These are phyloP conservation scores for Zizania latifolia DNA, from an alignment of 176 grass and related monocot genomes.

Conservation along the genomic window DNA sequence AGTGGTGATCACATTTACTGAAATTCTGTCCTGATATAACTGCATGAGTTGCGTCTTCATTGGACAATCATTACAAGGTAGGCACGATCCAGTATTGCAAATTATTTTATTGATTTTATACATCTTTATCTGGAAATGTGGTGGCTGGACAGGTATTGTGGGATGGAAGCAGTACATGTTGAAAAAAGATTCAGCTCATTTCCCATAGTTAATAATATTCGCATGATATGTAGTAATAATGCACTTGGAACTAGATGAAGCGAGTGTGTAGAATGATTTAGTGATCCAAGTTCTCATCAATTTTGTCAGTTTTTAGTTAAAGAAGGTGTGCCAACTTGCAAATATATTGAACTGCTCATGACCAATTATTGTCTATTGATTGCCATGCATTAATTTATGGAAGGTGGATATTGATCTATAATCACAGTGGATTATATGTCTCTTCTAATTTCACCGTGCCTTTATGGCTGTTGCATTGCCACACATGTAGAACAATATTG, in stretches of 20 bases:
- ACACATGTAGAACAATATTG: not conserved
- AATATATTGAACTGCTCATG: not conserved
- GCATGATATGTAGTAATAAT: conserved; percentile 8
- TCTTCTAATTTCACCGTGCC: not conserved
- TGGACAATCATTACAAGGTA: not conserved
- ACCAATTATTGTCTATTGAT: conserved; percentile 26
- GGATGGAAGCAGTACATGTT: not conserved
- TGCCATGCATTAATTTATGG: conserved; percentile 11
- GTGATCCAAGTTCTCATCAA: not conserved
- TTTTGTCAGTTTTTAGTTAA: not conserved
- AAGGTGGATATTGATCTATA: conserved; percentile 24
- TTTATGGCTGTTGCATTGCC: conserved; percentile 1
- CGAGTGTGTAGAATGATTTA: not conserved
- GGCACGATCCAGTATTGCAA: no score
- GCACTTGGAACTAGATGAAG: not conserved
- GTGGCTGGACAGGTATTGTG: not conserved
- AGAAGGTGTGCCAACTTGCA: not conserved
- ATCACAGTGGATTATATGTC: not conserved
- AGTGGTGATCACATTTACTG: not conserved
- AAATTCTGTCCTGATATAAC: not conserved
- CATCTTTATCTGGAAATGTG: not conserved
- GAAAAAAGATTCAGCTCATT: not conserved
- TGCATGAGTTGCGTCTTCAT: not conserved
- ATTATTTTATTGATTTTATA: no score
- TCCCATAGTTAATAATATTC: not conserved